Base-by-base conservation (phyloP, 768 basidiomycete genomes). In the Coprinopsis strossmayeri region DNA sequence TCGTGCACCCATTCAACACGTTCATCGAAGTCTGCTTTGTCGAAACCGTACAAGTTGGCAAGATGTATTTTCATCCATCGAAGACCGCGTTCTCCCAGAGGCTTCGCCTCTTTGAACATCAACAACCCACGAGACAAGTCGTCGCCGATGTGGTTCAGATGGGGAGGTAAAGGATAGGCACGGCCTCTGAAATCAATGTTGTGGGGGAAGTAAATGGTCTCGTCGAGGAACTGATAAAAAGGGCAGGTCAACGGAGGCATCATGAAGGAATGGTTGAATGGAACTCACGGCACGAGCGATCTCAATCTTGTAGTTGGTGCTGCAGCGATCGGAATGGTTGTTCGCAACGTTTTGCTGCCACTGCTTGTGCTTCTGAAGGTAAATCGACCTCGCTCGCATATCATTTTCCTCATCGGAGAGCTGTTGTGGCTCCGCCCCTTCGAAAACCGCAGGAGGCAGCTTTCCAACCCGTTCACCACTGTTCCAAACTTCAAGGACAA, bases 171-270 rank as follows among this genome's bases (percentile, higher is more conserved):
- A 10, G 96, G 95, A 61, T 99, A 99, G 0, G 95, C 92, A 45
- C 95, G 85, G 5, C 96, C 96, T 51, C 95, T 83, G 76, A 98
- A 99, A 66, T 99, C 96, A 57, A 97, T 72, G 64, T 96, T 97
- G 65, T 98, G 95, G 0, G 95, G 94, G 43, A 94, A 73, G 67
- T 91, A 98, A 63, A 98, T 84, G 0, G 70, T 80, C 56, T 96
- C 95, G 47, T 81, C 80, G 44, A 94, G 70, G 76, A 94, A 96
- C 84, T 91, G 50, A 11, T 2, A 50, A 24, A 39, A 50, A 20
- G 53, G 40, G 2, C 17, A 18, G 24, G 15, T 41, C 1, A 35
- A 39, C 20, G 21, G 49, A 12, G 4, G 21, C 18, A 35, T 24
- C 52, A 27, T 2, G 37, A 23, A 4, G 32, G 35, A 34, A 32